Base-by-base conservation (phyloP, 306 rosid genomes). In the Citrullus mucosospermus region DNA sequence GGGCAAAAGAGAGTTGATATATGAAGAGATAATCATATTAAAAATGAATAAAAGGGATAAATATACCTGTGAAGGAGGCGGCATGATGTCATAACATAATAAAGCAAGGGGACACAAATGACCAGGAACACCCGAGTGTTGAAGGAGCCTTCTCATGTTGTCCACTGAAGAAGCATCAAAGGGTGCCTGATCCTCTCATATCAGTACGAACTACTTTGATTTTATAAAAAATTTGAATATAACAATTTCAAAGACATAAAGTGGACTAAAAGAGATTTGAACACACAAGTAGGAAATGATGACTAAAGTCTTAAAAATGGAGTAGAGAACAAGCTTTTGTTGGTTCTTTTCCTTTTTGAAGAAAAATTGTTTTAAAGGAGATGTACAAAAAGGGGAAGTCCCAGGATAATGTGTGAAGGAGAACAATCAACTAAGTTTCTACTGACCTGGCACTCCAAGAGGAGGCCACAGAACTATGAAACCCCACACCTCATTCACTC, bases 11-110 rank as follows among this genome's bases (percentile, higher is more conserved):
- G 2, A 67, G 76, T 68, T 70, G 30, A 84, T 66, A 15, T 78
- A 75, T 20, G 74, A 78, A 46, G 39, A 46, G 8, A 39, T 61
- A 63, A 83, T 41, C 74, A 82, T 25, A 13, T 75, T 44, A 86
- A 38, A 78, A 16, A 62, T 77, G 28, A 83, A 70, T 50, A 16
- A 46, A 72, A 39, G 82, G 78, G 86, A 83, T 73, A 15, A 17
- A 25, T 73, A 76, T 82, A 91, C 99, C 88, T 87, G 85, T 32
- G 6, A 83, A 18, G 99, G 99, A 82, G 99, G 99, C 9, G 99
- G 98, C 99, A 96, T 96, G 84, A 96, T 93, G 86, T 93, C 88
- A 51, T 90, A 85, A 81, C 99, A 91, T 82, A 93, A 72, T 79
- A 96, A 75, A 68, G 97, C 89, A 86, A 96, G 78, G 79, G 99